Conservation (phyloP, 2,329 filamentous ascomycete species). For the Massarina eburnea region DNA sequence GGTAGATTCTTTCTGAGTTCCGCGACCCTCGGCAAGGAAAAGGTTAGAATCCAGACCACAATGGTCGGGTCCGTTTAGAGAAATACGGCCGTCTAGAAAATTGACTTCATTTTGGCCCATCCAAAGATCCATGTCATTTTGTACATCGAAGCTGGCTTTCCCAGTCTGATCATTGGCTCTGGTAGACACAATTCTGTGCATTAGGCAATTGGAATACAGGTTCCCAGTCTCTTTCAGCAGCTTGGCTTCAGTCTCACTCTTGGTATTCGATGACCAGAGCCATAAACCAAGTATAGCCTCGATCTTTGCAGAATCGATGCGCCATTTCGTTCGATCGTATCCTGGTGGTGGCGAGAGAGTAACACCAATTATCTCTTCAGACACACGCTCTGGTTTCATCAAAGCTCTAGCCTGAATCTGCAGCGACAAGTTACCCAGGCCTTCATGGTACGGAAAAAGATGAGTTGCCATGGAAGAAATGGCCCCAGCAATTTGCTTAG, state of each 20-base stretch:
- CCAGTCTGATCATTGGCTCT: not conserved
- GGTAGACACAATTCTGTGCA: not conserved
- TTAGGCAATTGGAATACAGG: too few relatives aligned
- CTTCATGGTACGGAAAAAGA: too few relatives aligned
- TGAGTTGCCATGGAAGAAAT: too few relatives aligned
- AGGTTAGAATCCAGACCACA: too few relatives aligned
- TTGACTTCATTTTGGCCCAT: not conserved
- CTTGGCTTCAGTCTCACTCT: not conserved
- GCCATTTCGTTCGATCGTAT: not conserved
- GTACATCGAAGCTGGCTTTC: not conserved
- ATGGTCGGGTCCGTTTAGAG: too few relatives aligned
- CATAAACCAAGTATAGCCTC: constrained; percentile 2
- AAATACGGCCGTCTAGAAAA: too few relatives aligned
- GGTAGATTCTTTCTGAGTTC: too few relatives aligned
- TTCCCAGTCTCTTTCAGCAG: not conserved
- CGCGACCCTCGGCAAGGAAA: too few relatives aligned
- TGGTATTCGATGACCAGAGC: not conserved
- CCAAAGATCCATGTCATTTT: constrained; percentile 5
- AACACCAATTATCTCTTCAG: not conserved
- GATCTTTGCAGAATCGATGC: not conserved
- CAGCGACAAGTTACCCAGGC: too few relatives aligned
- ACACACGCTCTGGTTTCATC: too few relatives aligned
- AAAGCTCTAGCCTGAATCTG: too few relatives aligned
- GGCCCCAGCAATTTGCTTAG: too few relatives aligned
- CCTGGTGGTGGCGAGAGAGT: not conserved